A percentile compares a stretch with the other conserved stretches of the same genome.
Conservation (phyloP, 73 alveolate genomes). For the Paramecium primaurelia region DNA sequence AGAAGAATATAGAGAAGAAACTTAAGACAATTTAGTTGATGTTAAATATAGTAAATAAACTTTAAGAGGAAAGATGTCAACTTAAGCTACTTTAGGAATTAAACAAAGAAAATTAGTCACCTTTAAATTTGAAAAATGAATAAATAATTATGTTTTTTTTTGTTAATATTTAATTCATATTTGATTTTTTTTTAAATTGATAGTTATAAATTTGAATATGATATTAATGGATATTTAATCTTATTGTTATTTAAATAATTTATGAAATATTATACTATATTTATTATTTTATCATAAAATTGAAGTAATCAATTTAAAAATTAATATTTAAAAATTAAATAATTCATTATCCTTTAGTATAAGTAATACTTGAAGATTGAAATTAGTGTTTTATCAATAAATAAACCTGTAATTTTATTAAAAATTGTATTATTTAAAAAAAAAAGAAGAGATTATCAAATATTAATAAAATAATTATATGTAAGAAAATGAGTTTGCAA, state of each 20-base stretch:
- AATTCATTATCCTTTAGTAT: not conserved
- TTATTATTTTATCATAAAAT: no score
- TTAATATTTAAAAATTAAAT: no score
- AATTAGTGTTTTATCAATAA: not conserved
- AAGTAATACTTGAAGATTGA: not conserved
- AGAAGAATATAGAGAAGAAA: not conserved
- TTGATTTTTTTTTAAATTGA: no score
- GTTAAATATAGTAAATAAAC: not conserved
- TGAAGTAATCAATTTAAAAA: not conserved
- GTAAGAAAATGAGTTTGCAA: slow-evolving; percentile 14
- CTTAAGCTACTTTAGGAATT: not conserved
- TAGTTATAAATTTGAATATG: no score
- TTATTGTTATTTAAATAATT: no score
- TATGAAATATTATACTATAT: no score
- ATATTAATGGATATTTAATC: no score
- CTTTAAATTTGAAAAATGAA: not conserved
- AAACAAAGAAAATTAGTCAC: not conserved
- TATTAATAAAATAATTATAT: not conserved
- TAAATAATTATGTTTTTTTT: not conserved
- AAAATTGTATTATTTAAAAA: not conserved
- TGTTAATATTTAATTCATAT: not conserved
- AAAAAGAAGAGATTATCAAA: not conserved
- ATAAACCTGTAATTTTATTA: not conserved
- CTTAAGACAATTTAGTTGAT: not conserved
- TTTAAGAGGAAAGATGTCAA: not conserved